Base-by-base conservation (phyloP, 768 basidiomycete genomes). In the Termitomyces sp. region DNA sequence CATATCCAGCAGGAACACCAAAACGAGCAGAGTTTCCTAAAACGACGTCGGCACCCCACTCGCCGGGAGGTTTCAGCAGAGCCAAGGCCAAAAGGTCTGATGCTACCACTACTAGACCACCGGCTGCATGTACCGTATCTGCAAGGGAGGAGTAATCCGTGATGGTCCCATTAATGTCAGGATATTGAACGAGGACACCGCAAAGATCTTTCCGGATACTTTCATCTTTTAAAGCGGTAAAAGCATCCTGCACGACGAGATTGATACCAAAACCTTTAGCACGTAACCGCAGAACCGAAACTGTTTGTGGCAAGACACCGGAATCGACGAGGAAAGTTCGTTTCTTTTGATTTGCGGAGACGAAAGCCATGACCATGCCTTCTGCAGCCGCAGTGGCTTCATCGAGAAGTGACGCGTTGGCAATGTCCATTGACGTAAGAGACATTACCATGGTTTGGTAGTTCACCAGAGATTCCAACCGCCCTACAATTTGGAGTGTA, bases 41-140 rank as follows among this genome's bases (percentile, higher is more conserved):
- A 8, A 93, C 95, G 63, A 98, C 85, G 71, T 99, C 96, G 33
- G 95, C 95, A 53, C 96, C 96, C 94, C 96, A 98, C 79, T 98
- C 97, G 58, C 97, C 96, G 14, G 96, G 96, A 32, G 96, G 93
- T 66, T 91, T 93, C 60, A 99, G 79, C 79, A 94, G 81, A 2
- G 95, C 93, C 70, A 98, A 78, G 1, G 96, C 93, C 43, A 99
- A 81, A 55, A 99, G 82, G 74, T 99, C 96, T 12, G 93, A 93
- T 16, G 93, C 93, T 64, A 88, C 91, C 6, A 90, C 82, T 54
- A 97, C 85, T 58, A 97, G 81, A n/a, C 83, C 94, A 32, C 91
- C 90, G 5, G 79, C 68, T 16, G 79, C 77, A 71, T 98, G 96
- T 16, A 89, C 83, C 23, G 81, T 77, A 38, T 84, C 72, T 2